Conservation (phyloP, 495 filamentous ascomycete species). For the Poronia punctata region DNA sequence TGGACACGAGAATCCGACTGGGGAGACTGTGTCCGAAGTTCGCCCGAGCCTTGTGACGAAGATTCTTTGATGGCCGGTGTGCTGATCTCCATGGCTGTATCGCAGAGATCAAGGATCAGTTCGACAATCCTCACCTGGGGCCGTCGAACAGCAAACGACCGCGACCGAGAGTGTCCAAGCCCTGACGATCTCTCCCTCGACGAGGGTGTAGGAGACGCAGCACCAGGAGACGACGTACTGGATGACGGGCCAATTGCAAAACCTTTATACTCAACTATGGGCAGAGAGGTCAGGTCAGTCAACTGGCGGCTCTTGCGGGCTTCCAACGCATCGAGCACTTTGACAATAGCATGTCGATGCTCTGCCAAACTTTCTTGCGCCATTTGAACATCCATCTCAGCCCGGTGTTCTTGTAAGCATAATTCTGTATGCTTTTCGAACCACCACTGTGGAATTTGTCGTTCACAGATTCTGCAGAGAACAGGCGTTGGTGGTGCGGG, state of each 20-base stretch:
- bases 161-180: conserved; percentile 63
- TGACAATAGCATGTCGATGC: conserved; percentile 93
- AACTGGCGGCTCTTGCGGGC: conserved; percentile 63
- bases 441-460: conserved; percentile 98
- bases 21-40: conserved; percentile 85
- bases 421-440: conserved; percentile 98
- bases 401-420: conserved; percentile 89
- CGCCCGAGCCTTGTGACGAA: conserved; percentile 54
- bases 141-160: conserved; percentile 79
- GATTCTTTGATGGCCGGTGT: conserved; percentile 84
- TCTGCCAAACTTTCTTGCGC: conserved; percentile 89
- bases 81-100: conserved; percentile 91
- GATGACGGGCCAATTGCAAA: conserved; percentile 74
- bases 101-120: conserved; percentile 87
- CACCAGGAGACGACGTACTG: conserved; percentile 51
- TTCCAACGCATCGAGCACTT: conserved; percentile 86
- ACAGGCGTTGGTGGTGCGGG: conserved; percentile 76
- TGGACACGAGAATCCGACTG: conserved; percentile 89
- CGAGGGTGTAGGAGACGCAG: conserved; percentile 59
- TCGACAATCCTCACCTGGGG: conserved; percentile 90
- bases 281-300: conserved; percentile 48
- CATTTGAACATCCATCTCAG: conserved; percentile 95
- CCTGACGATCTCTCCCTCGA: conserved; percentile 77
- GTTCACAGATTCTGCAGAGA: conserved; percentile 93
- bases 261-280: conserved; percentile 84